Conservation (phyloP, 2,329 filamentous ascomycete species). For the Arachnomyces sp. region DNA sequence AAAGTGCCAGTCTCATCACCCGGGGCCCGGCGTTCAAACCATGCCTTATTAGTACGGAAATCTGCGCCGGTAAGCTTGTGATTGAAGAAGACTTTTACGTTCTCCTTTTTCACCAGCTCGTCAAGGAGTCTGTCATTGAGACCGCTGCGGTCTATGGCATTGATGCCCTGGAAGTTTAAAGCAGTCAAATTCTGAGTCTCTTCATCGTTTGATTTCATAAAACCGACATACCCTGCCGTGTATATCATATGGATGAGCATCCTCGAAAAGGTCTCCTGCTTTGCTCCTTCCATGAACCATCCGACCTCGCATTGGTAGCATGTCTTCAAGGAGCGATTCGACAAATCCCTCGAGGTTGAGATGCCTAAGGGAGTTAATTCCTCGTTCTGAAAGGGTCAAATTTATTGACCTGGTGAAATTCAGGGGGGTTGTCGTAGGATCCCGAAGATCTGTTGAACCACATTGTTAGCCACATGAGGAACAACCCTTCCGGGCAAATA, state of each 20-base stretch:
- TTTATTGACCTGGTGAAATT: conserved; percentile 99
- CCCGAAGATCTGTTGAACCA: conserved; percentile 62
- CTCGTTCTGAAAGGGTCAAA: conserved; percentile 83
- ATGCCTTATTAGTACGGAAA: conserved; percentile 68
- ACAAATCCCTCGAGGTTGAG: conserved; percentile 60
- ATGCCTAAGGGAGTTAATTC: conserved; percentile 76
- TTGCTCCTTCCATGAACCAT: conserved; percentile 79
- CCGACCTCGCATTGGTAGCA: conserved; percentile 87
- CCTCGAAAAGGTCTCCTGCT: conserved; percentile 61
- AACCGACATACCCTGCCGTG: conserved; percentile 62
- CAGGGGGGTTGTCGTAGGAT: conserved; percentile 70
- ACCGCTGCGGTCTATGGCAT: conserved; percentile 73
- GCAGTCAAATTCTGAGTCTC: background rate
- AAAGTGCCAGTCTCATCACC: conserved; percentile 24
- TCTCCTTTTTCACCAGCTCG: conserved; percentile 71
- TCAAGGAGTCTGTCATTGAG: conserved; percentile 81
- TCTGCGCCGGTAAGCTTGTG: conserved; percentile 90
- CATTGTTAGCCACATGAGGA: background rate
- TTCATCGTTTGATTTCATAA: background rate
- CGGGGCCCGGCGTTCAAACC: conserved; percentile 61
- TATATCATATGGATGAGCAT: conserved; percentile 81
- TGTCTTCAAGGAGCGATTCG: conserved; percentile 63
- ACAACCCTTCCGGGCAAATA: background rate
- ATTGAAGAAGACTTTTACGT: conserved; percentile 86
- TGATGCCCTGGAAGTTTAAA: conserved; percentile 54